Conservation (phyloP, 2,329 filamentous ascomycete genomes). For the Aspergillus fijiensis region DNA sequence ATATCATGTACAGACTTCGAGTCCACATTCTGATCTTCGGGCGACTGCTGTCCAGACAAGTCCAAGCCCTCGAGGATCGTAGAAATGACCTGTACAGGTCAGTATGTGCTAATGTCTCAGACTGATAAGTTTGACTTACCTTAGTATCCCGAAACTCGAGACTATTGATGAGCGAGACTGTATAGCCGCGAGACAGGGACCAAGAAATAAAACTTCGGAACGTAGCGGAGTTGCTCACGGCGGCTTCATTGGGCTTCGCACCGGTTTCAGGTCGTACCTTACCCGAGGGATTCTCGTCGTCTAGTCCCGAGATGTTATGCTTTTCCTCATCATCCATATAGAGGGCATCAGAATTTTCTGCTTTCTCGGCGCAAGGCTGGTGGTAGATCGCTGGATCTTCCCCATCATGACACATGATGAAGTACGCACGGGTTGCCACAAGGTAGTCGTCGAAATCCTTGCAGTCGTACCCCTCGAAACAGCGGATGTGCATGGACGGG, state of each 20-base stretch:
- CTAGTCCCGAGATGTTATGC: neutral
- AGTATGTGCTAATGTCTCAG: neutral
- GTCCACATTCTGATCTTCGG: neutral
- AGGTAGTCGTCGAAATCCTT: constrained; percentile 58
- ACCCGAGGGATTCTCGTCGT: neutral
- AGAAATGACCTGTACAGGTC: constrained; percentile 19
- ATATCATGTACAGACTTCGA: neutral
- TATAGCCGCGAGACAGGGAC: constrained; percentile 58
- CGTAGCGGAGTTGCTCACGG: too few relatives aligned
- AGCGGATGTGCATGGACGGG: constrained; percentile 34
- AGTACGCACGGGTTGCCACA: constrained; percentile 56
- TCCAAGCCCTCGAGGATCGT: constrained; percentile 20
- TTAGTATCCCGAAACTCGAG: constrained; percentile 66
- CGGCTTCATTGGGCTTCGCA: constrained; percentile 20
- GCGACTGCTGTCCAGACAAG: neutral
- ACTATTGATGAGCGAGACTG: constrained; percentile 63
- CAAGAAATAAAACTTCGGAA: constrained; percentile 48
- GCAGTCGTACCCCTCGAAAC: constrained; percentile 30
- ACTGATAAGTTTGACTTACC: constrained; percentile 33
- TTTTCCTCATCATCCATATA: constrained; percentile 1
- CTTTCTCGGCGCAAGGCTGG: too few relatives aligned
- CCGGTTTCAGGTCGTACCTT: neutral
- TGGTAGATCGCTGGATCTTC: neutral
- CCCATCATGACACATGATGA: constrained; percentile 69
- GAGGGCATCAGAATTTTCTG: neutral